These are phyloP conservation scores for Pyronema omphalodes DNA, from an alignment of 495 filamentous ascomycete species.

Conservation along the genomic window DNA sequence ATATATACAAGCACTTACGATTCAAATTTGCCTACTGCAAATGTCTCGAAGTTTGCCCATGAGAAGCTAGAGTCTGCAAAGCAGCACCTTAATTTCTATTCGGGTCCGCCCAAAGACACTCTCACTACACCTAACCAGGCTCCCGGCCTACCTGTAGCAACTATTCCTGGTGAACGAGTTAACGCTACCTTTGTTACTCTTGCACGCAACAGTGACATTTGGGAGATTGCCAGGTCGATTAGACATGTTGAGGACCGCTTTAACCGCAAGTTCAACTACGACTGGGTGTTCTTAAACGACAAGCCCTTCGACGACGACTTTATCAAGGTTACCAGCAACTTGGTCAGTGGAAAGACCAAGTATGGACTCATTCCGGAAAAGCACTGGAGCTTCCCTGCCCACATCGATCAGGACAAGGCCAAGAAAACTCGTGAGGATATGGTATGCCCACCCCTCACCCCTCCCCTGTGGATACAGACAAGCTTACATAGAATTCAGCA, in stretches of 20 bases:
- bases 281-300: constrained; percentile 98
- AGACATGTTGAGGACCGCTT: constrained; percentile 92
- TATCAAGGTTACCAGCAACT: constrained; percentile 70
- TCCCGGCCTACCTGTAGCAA: constrained; percentile 29
- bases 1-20: constrained; percentile 23
- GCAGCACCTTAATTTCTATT: neutral
- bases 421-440: constrained; percentile 66
- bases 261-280: constrained; percentile 89
- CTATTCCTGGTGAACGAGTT: constrained; percentile 45
- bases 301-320: constrained; percentile 80
- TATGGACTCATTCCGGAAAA: constrained; percentile 72
- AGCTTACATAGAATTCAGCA: neutral
- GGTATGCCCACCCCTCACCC: constrained; percentile 24
- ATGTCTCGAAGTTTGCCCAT: constrained; percentile 10
- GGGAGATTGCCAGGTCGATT: constrained; percentile 92
- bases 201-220: constrained; percentile 78
- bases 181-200: constrained; percentile 96
- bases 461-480: neutral
- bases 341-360: constrained; percentile 77
- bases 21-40: constrained; percentile 21
- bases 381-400: constrained; percentile 78
- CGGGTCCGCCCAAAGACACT: neutral
- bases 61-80: constrained; percentile 6
- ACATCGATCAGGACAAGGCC: constrained; percentile 75
- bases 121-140: neutral